A percentile compares a stretch with the other conserved stretches of the same genome.
phyloP scores from a whole-genome alignment of 768 basidiomycete genomes.

The Phylloporus sp. region DNA sequence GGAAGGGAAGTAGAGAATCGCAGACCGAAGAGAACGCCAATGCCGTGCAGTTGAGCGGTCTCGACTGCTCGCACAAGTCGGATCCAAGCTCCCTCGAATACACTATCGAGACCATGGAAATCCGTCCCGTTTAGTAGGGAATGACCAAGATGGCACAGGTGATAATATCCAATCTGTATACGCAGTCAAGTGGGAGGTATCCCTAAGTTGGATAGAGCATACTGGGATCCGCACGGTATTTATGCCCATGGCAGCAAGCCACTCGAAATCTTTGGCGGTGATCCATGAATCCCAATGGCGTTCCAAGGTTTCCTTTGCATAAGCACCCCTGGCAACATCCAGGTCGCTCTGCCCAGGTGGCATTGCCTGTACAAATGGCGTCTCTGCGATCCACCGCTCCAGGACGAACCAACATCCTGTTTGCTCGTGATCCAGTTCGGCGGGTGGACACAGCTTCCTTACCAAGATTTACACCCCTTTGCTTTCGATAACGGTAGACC shows the following conservation, averaged over 20 bases:
- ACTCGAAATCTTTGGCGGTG: slow-evolving; percentile 48
- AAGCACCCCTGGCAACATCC: slow-evolving; percentile 57
- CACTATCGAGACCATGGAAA: slow-evolving; percentile 46
- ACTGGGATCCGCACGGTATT: slow-evolving; percentile 64
- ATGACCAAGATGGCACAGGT: slow-evolving; percentile 55
- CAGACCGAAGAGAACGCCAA: slow-evolving; percentile 75
- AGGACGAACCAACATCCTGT: slow-evolving; percentile 77
- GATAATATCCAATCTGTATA: slow-evolving; percentile 68
- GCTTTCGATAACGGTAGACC: slow-evolving; percentile 61
- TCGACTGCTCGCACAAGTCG: slow-evolving; percentile 58
- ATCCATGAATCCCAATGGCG: slow-evolving; percentile 56
- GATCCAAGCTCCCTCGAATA: slow-evolving; percentile 66
- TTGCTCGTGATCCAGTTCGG: slow-evolving; percentile 7
- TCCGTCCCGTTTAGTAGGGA: slow-evolving; percentile 62
- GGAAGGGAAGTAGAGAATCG: background rate
- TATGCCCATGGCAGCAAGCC: slow-evolving; percentile 50
- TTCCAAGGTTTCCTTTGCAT: slow-evolving; percentile 41
- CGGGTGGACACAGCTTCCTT: slow-evolving; percentile 9
- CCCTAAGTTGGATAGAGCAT: slow-evolving; percentile 34
- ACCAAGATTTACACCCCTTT: slow-evolving; percentile 83
- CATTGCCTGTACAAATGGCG: slow-evolving; percentile 52
- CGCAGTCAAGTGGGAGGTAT: background rate
- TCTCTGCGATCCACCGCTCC: slow-evolving; percentile 69
- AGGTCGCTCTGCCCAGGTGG: slow-evolving; percentile 62
- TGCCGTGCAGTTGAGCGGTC: slow-evolving; percentile 48